Conservation (phyloP, 2,329 filamentous ascomycete species). For the Exophiala spinifera region DNA sequence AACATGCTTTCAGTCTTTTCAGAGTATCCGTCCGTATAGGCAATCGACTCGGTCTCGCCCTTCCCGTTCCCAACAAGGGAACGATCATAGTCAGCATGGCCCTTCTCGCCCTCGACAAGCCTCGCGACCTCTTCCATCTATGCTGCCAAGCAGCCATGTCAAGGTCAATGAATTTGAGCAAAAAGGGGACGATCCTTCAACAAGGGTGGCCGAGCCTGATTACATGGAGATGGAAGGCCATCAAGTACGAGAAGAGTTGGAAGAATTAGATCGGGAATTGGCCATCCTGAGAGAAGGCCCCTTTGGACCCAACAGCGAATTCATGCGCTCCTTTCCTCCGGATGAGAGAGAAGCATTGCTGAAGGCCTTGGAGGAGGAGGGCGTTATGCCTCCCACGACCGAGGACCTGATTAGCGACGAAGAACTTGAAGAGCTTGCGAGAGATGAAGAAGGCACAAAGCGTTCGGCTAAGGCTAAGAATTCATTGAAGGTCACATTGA, state of each 20-base stretch:
- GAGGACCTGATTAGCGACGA: conserved; percentile 41
- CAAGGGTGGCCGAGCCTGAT: conserved; percentile 37
- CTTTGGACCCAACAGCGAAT: conserved; percentile 43
- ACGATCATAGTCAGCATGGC: too few species aligned
- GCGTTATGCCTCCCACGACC: conserved; percentile 32
- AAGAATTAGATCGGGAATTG: conserved; percentile 41
- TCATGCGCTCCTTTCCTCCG: conserved; percentile 42
- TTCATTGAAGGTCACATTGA: conserved; percentile 33
- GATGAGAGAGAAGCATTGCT: conserved; percentile 41
- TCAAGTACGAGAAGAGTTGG: conserved; percentile 38
- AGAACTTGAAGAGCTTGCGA: conserved; percentile 39
- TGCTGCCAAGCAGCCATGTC: conserved; percentile 32
- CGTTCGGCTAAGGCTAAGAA: conserved; percentile 6
- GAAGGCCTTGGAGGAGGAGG: conserved; percentile 42
- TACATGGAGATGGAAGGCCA: conserved; percentile 39
- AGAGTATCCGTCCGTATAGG: conserved; percentile 22
- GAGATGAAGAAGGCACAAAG: conserved; percentile 21
- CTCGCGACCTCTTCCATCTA: conserved; percentile 1
- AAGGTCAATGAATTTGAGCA: conserved; percentile 46
- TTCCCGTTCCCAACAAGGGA: background rate
- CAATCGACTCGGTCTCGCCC: conserved; percentile 19
- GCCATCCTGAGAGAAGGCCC: conserved; percentile 41
- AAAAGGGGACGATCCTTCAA: conserved; percentile 36
- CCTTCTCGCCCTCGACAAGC: background rate
- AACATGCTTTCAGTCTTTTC: conserved; percentile 25